Percentiles rank a stretch among this genome's conserved stretches.
These are phyloP conservation scores for Scedosporium dehoogii DNA, from an alignment of 2,329 filamentous ascomycete species.

Conservation along the genomic window DNA sequence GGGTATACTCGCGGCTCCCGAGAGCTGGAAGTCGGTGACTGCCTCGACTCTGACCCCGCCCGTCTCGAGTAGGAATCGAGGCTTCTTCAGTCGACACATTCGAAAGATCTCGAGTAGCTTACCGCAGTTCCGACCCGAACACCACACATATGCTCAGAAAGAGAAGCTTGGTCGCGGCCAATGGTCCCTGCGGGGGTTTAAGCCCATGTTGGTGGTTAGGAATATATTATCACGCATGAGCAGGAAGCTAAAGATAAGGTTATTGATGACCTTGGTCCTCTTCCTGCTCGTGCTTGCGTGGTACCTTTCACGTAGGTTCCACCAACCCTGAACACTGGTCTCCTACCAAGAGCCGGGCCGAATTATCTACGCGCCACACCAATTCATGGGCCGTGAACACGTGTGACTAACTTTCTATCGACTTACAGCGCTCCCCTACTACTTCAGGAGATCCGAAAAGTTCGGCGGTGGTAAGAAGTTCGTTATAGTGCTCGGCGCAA, in stretches of 20 bases:
- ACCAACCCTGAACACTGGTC: background rate
- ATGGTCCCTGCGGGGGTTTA: conserved; percentile 17
- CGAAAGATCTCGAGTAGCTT: conserved; percentile 70
- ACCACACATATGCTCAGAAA: conserved; percentile 55
- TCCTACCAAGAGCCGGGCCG: background rate
- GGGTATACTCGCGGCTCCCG: conserved; percentile 44
- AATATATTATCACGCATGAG: conserved; percentile 44
- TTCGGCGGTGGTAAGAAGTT: conserved; percentile 82
- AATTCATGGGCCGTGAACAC: background rate
- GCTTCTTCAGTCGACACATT: conserved; percentile 81
- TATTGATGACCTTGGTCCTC: conserved; percentile 50
- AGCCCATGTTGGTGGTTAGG: conserved; percentile 22
- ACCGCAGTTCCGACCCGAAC: conserved; percentile 55
- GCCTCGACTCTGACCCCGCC: conserved; percentile 23
- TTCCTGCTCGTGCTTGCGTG: conserved; percentile 55
- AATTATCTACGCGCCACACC: too few relatives aligned
- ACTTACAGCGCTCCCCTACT: conserved; percentile 38
- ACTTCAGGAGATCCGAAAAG: conserved; percentile 61
- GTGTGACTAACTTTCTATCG: too few relatives aligned
- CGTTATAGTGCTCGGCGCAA: conserved; percentile 87
- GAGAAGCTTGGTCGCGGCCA: conserved; percentile 59
- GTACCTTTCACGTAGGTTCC: conserved; percentile 61
- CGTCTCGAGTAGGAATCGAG: conserved; percentile 69
- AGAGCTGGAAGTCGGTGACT: background rate
- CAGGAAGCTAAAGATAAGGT: conserved; percentile 54